Percentiles rank a stretch among this genome's conserved stretches.
These are phyloP conservation scores for Hypoxylon lenormandii DNA, from an alignment of 495 filamentous ascomycete species.

Conservation along the genomic window DNA sequence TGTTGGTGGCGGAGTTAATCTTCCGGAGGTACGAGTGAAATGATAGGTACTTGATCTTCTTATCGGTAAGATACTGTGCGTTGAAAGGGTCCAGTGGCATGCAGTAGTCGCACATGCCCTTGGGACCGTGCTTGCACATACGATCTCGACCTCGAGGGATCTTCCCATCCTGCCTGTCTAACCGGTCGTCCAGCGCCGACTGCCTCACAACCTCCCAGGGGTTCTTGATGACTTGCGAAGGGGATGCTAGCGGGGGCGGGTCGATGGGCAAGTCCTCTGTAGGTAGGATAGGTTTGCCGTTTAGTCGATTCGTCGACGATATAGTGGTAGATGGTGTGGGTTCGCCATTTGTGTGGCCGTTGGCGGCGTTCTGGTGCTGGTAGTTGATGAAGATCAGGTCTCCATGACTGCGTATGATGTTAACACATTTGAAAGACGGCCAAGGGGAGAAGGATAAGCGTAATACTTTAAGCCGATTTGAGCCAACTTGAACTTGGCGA, in stretches of 20 bases:
- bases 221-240: constrained; percentile 77
- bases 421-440: constrained; percentile 15
- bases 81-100: constrained; percentile 98
- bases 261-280: constrained; percentile 74
- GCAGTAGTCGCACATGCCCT: constrained; percentile 99
- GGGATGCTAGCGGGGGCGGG: constrained; percentile 67
- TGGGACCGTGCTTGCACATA: constrained; percentile 94
- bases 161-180: constrained; percentile 94
- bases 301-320: constrained; percentile 71
- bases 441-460: background rate
- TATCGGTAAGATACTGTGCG: constrained; percentile 83
- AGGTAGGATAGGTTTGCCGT: constrained; percentile 79
- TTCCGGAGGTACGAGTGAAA: constrained; percentile 96
- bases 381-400: constrained; percentile 90
- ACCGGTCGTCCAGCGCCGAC: constrained; percentile 81
- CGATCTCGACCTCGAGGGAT: constrained; percentile 83
- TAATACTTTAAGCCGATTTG: constrained; percentile 77
- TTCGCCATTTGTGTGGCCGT: constrained; percentile 52
- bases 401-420: constrained; percentile 74
- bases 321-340: constrained; percentile 55
- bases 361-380: constrained; percentile 57
- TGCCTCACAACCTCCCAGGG: constrained; percentile 94
- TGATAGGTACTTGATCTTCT: constrained; percentile 97
- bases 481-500: constrained; percentile 74
- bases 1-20: constrained; percentile 95